Evolutionary conservation across 257 asterid genomes (phyloP).

Genomic region (Haberlea rhodopensis): DNA sequence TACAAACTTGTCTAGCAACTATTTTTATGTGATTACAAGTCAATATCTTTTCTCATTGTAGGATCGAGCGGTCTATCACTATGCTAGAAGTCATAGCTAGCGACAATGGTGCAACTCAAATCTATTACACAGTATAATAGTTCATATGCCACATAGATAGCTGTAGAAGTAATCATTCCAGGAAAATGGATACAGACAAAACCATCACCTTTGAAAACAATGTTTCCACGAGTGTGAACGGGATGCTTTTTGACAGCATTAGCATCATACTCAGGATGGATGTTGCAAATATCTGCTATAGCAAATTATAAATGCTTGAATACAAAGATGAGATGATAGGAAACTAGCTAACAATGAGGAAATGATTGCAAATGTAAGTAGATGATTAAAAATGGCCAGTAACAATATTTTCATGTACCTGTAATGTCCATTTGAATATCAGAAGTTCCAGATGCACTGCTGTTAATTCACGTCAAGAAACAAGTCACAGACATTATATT

Average conservation of each 20-base stretch:
- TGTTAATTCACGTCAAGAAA: conserved; percentile 36
- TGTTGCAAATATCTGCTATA: conserved; percentile 54
- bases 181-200: not conserved
- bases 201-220: conserved; percentile 66
- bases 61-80: not conserved
- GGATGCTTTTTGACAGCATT: conserved; percentile 43
- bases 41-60: not conserved
- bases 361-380: not conserved
- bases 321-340: not conserved
- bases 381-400: not conserved
- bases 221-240: conserved; percentile 44
- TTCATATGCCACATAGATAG: not conserved
- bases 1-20: no score
- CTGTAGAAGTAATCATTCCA: not conserved
- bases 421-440: conserved; percentile 52
- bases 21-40: no score
- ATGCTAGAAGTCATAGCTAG: not conserved
- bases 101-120: not conserved
- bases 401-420: conserved; percentile 36
- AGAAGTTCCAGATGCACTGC: conserved; percentile 43
- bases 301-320: not conserved
- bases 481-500: conserved; percentile 21
- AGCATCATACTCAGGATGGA: conserved; percentile 38
- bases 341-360: conserved; percentile 2
- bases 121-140: not conserved